A percentile compares a stretch with the other conserved stretches of the same genome.
Conservation (phyloP, 352 stramenopile genomes). For the Poterioochromonas sp. region DNA sequence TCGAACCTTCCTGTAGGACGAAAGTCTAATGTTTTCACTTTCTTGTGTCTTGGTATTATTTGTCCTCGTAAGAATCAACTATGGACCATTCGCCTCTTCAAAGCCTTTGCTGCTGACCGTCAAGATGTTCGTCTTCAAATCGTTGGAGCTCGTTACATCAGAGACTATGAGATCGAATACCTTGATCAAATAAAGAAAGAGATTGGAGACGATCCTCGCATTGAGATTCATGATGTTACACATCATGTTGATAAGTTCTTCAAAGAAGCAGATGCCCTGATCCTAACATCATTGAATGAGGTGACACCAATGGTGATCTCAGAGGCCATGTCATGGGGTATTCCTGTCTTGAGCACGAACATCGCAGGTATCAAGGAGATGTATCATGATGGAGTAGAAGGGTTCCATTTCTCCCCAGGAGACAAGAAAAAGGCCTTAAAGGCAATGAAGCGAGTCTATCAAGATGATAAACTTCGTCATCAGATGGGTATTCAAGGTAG, state of each 20-base stretch:
- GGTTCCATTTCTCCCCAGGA: neutral
- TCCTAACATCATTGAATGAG: conserved; percentile 31
- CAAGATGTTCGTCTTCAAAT: conserved; percentile 6
- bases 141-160: conserved; percentile 2
- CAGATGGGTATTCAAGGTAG: neutral
- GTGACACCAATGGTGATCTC: conserved; percentile 25
- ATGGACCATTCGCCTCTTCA: conserved; percentile 26
- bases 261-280: conserved; percentile 2
- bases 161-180: conserved; percentile 29
- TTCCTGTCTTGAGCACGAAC: conserved; percentile 8
- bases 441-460: neutral
- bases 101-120: neutral
- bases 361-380: conserved; percentile 25
- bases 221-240: conserved; percentile 24
- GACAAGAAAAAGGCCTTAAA: neutral
- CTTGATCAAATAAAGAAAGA: conserved; percentile 21
- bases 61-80: conserved; percentile 34
- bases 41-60: conserved; percentile 26
- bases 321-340: conserved; percentile 11
- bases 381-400: conserved; percentile 1
- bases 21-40: neutral
- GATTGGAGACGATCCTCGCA: conserved; percentile 4
- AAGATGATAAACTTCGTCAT: neutral
- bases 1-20: too few relatives aligned
- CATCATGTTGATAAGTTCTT: conserved; percentile 12